Percentiles rank a stretch among this genome's conserved stretches.
Conservation (phyloP, 2,329 filamentous ascomycete species). For the Akanthomyces uredinophilus region DNA sequence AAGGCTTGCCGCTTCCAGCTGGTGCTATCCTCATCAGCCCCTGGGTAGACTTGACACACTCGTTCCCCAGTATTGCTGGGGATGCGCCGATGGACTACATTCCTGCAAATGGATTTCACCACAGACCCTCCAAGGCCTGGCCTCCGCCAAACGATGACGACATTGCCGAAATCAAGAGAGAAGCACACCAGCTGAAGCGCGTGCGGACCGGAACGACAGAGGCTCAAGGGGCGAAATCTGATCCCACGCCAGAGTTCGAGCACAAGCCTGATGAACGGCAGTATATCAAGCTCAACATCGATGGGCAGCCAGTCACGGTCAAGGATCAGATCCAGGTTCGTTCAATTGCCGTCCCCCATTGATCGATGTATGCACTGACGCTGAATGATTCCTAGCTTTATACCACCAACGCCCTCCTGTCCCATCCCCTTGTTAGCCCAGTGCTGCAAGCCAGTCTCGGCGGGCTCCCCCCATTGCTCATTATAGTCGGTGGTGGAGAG, state of each 20-base stretch:
- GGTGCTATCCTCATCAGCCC: conserved; percentile 88
- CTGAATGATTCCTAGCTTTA: conserved; percentile 45
- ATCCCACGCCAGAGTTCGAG: background rate
- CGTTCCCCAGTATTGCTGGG: conserved; percentile 80
- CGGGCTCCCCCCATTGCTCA: conserved; percentile 79
- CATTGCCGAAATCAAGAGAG: conserved; percentile 47
- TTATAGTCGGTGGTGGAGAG: conserved; percentile 85
- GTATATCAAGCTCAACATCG: conserved; percentile 60
- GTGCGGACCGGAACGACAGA: background rate
- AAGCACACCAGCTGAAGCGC: conserved; percentile 41
- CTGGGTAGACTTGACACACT: conserved; percentile 94
- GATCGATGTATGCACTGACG: background rate
- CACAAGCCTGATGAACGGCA: conserved; percentile 19
- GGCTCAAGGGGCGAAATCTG: background rate
- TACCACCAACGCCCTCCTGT: conserved; percentile 76
- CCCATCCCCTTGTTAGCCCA: conserved; percentile 86
- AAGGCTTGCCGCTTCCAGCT: conserved; percentile 76
- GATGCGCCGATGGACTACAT: conserved; percentile 81
- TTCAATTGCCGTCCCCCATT: background rate
- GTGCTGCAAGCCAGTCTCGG: conserved; percentile 83
- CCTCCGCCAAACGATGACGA: conserved; percentile 83
- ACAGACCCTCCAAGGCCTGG: conserved; percentile 87
- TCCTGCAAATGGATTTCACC: conserved; percentile 79
- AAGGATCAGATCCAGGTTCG: conserved; percentile 87
- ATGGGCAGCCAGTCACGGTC: conserved; percentile 65